Base-by-base conservation (phyloP, 257 asterid genomes). In the Rubia yunnanensis region DNA sequence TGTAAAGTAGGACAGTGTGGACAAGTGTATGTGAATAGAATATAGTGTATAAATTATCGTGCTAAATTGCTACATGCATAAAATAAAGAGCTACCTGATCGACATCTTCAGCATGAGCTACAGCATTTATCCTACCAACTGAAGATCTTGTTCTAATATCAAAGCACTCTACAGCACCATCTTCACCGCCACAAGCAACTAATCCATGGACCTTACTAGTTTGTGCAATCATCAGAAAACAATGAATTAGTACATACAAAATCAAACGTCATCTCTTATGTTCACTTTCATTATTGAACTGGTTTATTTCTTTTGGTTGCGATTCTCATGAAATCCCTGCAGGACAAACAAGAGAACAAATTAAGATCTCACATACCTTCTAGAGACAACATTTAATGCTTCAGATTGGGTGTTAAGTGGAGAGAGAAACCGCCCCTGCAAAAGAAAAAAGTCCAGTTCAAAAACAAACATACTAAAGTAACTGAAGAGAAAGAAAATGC, bases 101-200 rank as follows among this genome's bases (percentile, higher is more conserved):
- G 59, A 68, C 58, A 38, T 84, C 94, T 70, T 86, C 96, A 72
- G 85, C 77, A 66, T 83, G 39, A n/a, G 89, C 82, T 68, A 73
- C 86, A 53, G 76, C 89, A 54, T 89, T 78, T 77, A 92, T 78
- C 76, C 95, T 84, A 56, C 92, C 99, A 79, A 86, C 82, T 24
- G 99, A 89, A 70, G 95, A 86, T 77, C 80, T 92, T n/a, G 88
- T 78, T 80, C 99, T 82, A 80, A 67, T 77, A 70, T 92, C 99
- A 84, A 92, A 89, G 82, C 97, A 92, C 81, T 92, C 96, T 18
- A 89, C 83, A 50, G 90, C 94, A 66, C 99, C 97, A 73, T 92
- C 99, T 62, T 89, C 96, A 72, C 99, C 99, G 67, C 99, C 99
- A 77, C 82, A 79, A 74, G 96, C 95, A 49, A 92, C 87, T 78